Percentiles rank a stretch among this genome's conserved stretches.
Conservation (phyloP, 345 rosid species). For the Euphorbia lathyris region DNA sequence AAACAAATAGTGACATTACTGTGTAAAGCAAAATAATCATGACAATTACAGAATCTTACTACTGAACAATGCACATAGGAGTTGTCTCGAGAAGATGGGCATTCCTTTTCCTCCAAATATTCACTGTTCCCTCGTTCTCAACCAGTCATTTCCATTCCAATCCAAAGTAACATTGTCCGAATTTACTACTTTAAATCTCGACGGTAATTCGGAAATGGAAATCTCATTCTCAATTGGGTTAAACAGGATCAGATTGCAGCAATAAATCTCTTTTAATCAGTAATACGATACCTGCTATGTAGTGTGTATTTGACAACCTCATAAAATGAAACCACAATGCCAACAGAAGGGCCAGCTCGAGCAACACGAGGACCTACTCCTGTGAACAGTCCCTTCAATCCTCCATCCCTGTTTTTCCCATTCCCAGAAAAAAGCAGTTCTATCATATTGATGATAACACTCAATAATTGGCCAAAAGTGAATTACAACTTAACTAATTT, state of each 20-base stretch:
- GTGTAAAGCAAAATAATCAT: background rate
- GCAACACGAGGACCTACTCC: conserved; percentile 30
- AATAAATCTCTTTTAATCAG: background rate
- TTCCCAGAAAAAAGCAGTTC: background rate
- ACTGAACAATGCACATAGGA: background rate
- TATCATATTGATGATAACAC: background rate
- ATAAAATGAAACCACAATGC: conserved; percentile 34
- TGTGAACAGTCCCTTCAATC: conserved; percentile 20
- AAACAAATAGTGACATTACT: background rate
- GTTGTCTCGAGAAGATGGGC: background rate
- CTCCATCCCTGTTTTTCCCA: conserved; percentile 29
- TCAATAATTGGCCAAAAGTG: background rate
- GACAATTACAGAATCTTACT: background rate
- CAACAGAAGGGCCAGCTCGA: conserved; percentile 34
- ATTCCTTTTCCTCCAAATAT: background rate
- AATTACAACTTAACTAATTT: background rate
- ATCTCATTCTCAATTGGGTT: background rate
- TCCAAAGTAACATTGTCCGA: background rate
- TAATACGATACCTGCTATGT: background rate
- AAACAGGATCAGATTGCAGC: background rate
- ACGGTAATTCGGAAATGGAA: background rate
- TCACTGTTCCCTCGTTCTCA: background rate
- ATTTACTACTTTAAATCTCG: background rate
- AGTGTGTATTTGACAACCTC: conserved; percentile 26
- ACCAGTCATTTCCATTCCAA: background rate